Conservation (phyloP, 2,329 filamentous ascomycete genomes). For the Pseudogymnoascus sp. region DNA sequence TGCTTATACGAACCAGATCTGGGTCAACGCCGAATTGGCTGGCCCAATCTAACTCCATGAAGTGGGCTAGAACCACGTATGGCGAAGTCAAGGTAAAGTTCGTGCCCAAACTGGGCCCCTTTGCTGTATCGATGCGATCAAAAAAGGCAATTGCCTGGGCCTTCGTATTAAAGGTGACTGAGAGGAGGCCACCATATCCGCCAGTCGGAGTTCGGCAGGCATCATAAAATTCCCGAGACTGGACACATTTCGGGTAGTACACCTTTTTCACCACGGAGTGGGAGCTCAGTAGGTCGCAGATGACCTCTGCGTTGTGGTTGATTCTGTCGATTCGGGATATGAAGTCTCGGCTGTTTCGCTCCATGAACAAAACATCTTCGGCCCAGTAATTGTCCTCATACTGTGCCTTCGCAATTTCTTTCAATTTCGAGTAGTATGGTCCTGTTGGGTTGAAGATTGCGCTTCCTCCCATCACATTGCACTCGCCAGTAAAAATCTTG, state of each 20-base stretch:
- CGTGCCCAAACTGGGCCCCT: constrained; percentile 89
- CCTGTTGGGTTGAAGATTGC: constrained; percentile 55
- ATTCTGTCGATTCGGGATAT: constrained; percentile 71
- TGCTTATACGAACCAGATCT: constrained; percentile 74
- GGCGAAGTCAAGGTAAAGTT: constrained; percentile 93
- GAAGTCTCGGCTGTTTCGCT: constrained; percentile 93
- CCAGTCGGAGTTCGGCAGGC: constrained; percentile 62
- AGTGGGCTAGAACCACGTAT: constrained; percentile 88
- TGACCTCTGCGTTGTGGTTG: constrained; percentile 75
- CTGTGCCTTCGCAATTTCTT: constrained; percentile 50
- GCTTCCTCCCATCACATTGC: constrained; percentile 94
- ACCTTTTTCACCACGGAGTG: constrained; percentile 62
- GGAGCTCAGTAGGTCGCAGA: constrained; percentile 60
- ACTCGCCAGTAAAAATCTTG: constrained; percentile 95
- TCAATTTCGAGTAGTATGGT: constrained; percentile 63
- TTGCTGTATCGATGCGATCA: constrained; percentile 77
- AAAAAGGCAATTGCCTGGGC: constrained; percentile 72
- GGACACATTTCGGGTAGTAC: constrained; percentile 77
- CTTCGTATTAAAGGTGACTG: constrained; percentile 65
- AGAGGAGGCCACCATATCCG: constrained; percentile 85
- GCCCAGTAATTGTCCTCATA: constrained; percentile 91
- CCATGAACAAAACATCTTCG: constrained; percentile 89
- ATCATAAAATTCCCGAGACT: constrained; percentile 67
- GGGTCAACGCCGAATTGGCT: constrained; percentile 71
- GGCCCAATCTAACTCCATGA: constrained; percentile 86